Evolutionary conservation across 805 yeast species (phyloP), one percentile per base, ranked within the genome.

Genomic region (Starmerella gropengiesseri): DNA sequence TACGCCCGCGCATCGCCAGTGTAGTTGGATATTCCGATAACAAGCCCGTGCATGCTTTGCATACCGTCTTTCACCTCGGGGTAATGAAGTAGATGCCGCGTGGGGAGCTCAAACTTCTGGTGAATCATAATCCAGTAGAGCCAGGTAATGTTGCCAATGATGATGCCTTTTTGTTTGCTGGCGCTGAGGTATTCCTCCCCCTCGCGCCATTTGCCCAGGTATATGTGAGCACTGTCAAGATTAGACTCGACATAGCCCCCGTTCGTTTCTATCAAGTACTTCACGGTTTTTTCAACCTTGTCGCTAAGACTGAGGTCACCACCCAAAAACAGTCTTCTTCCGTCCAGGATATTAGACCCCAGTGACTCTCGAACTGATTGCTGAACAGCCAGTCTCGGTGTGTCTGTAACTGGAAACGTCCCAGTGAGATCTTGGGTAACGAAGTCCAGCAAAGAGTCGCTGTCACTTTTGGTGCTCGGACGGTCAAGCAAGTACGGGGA

Each of bases 1-100:
- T 84, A 89, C 29, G 66, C 63, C 32, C 98, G 64, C 1, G 94
- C 81, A 55, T 81, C 91, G 0, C 96, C 96, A 18, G 81, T 73
- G 56, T 82, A 86, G 54, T 85, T 84, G 0, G 95, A 78, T 3
- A 83, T 72, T 8, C 85, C 70, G 9, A 85, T 71, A 3, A 68
- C 63, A 29, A 75, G 59, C n/a, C 71, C 68, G 13, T 63, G 62
- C 66, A 81, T 73, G 5, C 68, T 75, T 1, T 71, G 65, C 2
- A 84, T 52, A 0, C 76, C 76, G 1, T 58, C 64, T 18, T 59
- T 57, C 5, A 75, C 78, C 3, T 68, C 65, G 0, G 97, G 97
- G 54, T 77, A 75, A 53, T 81, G 86, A 5, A 85, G 67, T 14
- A 87, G 59, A 48, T 72, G 72, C 17, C 37, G 37, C 1, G 57